Evolutionary conservation across 2,329 filamentous ascomycete genomes (phyloP), one percentile per base, ranked within the genome.

Genomic region (Ophiostoma fasciatum): DNA sequence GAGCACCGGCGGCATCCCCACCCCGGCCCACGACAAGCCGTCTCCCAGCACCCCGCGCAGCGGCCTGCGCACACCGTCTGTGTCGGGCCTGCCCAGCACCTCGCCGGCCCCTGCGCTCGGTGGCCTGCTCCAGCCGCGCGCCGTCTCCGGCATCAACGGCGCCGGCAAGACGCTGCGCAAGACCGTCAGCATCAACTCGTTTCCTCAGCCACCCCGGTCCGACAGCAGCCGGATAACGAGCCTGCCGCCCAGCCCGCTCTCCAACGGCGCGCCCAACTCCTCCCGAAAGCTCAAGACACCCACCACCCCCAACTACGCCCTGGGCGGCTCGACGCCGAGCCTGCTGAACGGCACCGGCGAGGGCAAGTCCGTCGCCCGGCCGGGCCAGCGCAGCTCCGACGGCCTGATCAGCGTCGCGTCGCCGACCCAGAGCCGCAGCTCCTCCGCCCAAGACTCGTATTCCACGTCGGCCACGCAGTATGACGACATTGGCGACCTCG

Each of bases 171-270:
- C 77, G 1, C 58, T 94, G 37, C 75, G 85, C 43, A 92, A 92
- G 58, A 82, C 82, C 1, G 79, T 93, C 50, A 94, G 87, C 64
- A 93, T 94, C 51, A 88, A 87, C 52, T 78, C 84, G 1, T 94
- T 96, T 51, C 88, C 88, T 21, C 82, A 93, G 45, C 88, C 88
- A 12, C 88, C 88, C 12, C 77, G 77, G 46, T 72, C 75, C 32
- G 67, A 69, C 36, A 66, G n/a, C n/a, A n/a, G 59, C 36, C 66
- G 70, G 45, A 59, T 64, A 32, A 61, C 61, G 48, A 84, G 68
- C 58, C 62, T 74, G 38, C 82, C 71, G 35, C 72, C 66, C 37
- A 71, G 71, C 57, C 74, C 68, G 43, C 57, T 77, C 31, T 66
- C 68, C 14, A 61, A 58, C 40, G 71, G 70, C 28, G 62, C 60